Conservation (phyloP, 768 basidiomycete species). For the Russula brevipes region DNA sequence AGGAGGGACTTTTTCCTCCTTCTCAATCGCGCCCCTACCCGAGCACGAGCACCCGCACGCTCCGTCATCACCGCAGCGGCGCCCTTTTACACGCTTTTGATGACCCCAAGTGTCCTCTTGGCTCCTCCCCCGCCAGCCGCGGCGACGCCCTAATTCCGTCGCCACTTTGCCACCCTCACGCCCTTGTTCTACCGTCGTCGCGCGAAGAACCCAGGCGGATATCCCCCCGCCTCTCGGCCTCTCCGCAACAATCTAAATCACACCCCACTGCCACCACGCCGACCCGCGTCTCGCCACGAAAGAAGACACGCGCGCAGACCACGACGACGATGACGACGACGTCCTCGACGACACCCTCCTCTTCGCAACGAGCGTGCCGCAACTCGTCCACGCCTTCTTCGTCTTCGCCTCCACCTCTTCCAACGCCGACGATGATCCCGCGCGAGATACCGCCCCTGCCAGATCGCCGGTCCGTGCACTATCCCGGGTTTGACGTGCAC, state of each 20-base stretch:
- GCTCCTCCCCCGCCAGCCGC: neutral
- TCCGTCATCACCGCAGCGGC: neutral
- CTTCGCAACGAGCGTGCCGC: conserved; percentile 4
- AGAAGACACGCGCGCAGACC: conserved; percentile 14
- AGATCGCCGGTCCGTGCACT: conserved; percentile 23
- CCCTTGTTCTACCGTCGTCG: neutral
- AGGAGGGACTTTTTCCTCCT: conserved; percentile 22
- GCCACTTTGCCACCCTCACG: neutral
- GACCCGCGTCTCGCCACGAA: conserved; percentile 22
- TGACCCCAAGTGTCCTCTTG: neutral
- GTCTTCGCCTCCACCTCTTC: neutral
- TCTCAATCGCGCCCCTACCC: conserved; percentile 13
- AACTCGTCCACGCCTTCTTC: neutral
- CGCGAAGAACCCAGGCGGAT: conserved; percentile 9
- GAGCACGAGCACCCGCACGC: neutral
- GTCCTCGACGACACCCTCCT: neutral
- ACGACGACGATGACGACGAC: neutral
- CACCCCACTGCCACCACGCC: conserved; percentile 3
- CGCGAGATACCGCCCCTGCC: conserved; percentile 19
- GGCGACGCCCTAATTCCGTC: neutral
- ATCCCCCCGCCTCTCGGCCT: conserved; percentile 15
- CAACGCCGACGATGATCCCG: conserved; percentile 10
- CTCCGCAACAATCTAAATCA: neutral
- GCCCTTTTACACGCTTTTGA: conserved; percentile 8
- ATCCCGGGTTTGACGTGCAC: conserved; percentile 26